These are phyloP conservation scores for Penicillium flavigenum DNA, from an alignment of 495 filamentous ascomycete genomes.

Conservation along the genomic window DNA sequence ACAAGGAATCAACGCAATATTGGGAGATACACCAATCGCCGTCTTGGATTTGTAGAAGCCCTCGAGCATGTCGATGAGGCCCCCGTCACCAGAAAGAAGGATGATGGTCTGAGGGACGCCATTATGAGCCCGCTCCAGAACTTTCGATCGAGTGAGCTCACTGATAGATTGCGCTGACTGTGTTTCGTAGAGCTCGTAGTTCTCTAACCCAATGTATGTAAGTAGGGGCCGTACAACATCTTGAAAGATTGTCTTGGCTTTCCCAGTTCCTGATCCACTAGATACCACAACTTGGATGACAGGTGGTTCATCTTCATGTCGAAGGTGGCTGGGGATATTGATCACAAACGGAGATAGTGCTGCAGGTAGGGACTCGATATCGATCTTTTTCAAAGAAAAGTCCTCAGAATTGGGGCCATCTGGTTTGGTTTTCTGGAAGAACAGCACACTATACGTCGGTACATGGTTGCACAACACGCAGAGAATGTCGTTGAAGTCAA, in stretches of 20 bases:
- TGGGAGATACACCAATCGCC: conserved; percentile 38
- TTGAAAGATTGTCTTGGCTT: conserved; percentile 56
- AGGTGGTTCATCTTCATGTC: conserved; percentile 16
- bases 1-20: conserved; percentile 66
- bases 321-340: conserved; percentile 30
- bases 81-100: conserved; percentile 84
- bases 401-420: conserved; percentile 1
- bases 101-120: conserved; percentile 60
- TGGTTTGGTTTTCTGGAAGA: conserved; percentile 16
- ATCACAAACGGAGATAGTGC: conserved; percentile 22
- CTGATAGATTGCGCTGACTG: conserved; percentile 56
- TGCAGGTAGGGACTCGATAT: conserved; percentile 18
- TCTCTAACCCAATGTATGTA: conserved; percentile 36
- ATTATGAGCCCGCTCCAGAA: conserved; percentile 49
- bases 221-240: conserved; percentile 60
- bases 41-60: conserved; percentile 41
- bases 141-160: conserved; percentile 53
- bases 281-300: conserved; percentile 69
- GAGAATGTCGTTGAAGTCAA: conserved; percentile 34
- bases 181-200: conserved; percentile 56
- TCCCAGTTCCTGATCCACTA: conserved; percentile 65
- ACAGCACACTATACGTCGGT: conserved; percentile 26
- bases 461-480: conserved; percentile 22
- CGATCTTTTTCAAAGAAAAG: conserved; percentile 19
- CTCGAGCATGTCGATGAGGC: conserved; percentile 76